These are phyloP conservation scores for Nepenthes alata DNA, from an alignment of 179 eudicot genomes.

Conservation along the genomic window DNA sequence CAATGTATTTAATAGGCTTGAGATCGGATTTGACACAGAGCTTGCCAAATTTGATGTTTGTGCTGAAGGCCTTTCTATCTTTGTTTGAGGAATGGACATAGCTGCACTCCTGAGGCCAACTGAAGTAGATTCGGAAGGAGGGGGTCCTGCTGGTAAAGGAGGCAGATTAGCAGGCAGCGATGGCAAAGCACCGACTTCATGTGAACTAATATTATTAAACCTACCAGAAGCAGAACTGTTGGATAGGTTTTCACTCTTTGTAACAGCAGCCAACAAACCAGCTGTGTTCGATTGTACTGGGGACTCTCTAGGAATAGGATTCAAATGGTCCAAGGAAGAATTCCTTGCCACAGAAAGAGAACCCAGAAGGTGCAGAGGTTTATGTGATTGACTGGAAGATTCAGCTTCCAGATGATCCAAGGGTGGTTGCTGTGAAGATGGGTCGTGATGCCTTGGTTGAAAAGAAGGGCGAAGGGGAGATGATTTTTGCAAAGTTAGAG, in stretches of 20 bases:
- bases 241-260: constrained; percentile 39
- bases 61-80: constrained; percentile 26
- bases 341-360: constrained; percentile 19
- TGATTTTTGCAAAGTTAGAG: constrained; percentile 17
- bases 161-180: constrained; percentile 14
- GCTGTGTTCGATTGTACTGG: constrained; percentile 31
- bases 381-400: constrained; percentile 26
- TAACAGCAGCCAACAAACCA: constrained; percentile 48
- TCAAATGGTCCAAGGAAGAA: constrained; percentile 21
- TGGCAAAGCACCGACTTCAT: constrained; percentile 1
- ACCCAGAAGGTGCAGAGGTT: constrained; percentile 17
- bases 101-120: constrained; percentile 15
- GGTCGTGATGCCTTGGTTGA: constrained; percentile 23
- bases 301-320: constrained; percentile 20
- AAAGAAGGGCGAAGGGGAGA: constrained; percentile 15
- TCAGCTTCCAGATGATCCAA: constrained; percentile 19
- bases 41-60: constrained; percentile 22
- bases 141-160: constrained; percentile 20
- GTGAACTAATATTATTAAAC: constrained; percentile 7
- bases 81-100: constrained; percentile 19
- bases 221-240: constrained; percentile 20
- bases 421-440: constrained; percentile 17
- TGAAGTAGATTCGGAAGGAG: constrained; percentile 16
- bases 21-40: constrained; percentile 37
- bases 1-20: constrained; percentile 67